phyloP scores from a whole-genome alignment of 495 filamentous ascomycete genomes.

The Penicillium soppii region DNA sequence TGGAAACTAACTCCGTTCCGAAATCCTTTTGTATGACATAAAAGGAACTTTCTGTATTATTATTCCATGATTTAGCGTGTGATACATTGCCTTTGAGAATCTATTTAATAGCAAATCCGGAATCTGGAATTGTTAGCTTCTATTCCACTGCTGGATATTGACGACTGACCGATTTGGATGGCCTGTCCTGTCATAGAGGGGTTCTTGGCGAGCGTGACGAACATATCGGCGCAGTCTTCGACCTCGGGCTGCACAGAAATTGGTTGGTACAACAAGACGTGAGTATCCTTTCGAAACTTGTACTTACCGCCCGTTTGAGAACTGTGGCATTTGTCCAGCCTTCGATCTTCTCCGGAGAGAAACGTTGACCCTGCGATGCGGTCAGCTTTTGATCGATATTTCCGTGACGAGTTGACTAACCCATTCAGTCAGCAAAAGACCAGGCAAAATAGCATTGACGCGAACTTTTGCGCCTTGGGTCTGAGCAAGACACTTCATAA shows the following conservation, averaged over 20 bases:
- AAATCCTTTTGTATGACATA: constrained; percentile 32
- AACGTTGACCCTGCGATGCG: constrained; percentile 41
- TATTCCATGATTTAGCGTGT: constrained; percentile 19
- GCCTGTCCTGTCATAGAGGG: constrained; percentile 57
- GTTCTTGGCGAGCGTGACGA: constrained; percentile 53
- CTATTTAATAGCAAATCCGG: constrained; percentile 34
- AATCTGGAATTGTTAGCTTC: constrained; percentile 27
- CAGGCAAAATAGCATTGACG: constrained; percentile 67
- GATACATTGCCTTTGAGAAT: constrained; percentile 15
- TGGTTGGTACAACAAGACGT: constrained; percentile 10
- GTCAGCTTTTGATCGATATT: not conserved
- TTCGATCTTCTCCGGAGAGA: constrained; percentile 42
- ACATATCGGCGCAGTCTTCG: constrained; percentile 56
- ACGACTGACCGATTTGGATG: constrained; percentile 49
- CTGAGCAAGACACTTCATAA: constrained; percentile 70
- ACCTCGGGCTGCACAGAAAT: constrained; percentile 44
- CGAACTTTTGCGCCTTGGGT: constrained; percentile 65
- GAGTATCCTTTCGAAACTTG: not conserved
- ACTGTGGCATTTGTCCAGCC: constrained; percentile 33
- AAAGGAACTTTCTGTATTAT: constrained; percentile 1
- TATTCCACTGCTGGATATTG: not conserved
- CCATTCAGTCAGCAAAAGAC: constrained; percentile 73
- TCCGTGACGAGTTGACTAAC: constrained; percentile 30
- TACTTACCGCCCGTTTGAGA: constrained; percentile 46
- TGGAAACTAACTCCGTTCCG: constrained; percentile 36